Base-by-base conservation (phyloP, 2,329 filamentous ascomycete species). In the Paracoccidioides brasiliensis region DNA sequence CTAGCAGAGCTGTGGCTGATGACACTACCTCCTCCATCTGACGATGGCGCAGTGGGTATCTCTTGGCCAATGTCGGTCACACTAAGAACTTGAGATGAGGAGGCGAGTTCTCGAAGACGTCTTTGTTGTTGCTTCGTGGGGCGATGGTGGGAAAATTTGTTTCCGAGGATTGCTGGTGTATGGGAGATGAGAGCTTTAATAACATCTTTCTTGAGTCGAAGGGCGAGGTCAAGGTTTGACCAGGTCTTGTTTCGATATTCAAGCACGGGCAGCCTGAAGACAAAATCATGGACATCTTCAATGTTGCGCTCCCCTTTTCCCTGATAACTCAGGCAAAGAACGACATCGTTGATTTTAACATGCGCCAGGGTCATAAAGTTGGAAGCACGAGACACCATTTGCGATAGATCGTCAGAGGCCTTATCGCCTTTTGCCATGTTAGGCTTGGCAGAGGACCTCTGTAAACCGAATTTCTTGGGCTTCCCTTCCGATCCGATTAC, bases 191-290 rank as follows among this genome's bases (percentile, higher is more conserved):
- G 78, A 0, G 93, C 91, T 66, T 90, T 88, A 67, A 95, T 88
- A 56, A 97, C 87, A 49, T 95, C 90, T 67, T 90, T 94, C 74
- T 98, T 97, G 54, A 98, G 78, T 12, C 90, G 86, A 50, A 97
- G 78, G 0, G 91, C 90, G 8, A 98, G 81, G 66, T 98, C 93
- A 5, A 98, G 80, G 68, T 97, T 98, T 5, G 90, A 96, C 93
- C 93, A 98, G 7, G 90, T 97, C 76, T 98, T 98, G 78, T 98
- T 98, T 60, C 89, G 83, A 74, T 95, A 97, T 69, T 98, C 93
- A 49, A 98, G 84, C 2, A 87, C 86, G 3, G 93, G 93, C 72
- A 98, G 82, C 38, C 89, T 84, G 80, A 98, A 98, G 51, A 98
- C 93, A 63, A 98, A 94, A 67, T 97, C 86, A 71, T 98, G 91